Base-by-base conservation (phyloP, 1,284 basidiomycete genomes). In the Irpex sp. region DNA sequence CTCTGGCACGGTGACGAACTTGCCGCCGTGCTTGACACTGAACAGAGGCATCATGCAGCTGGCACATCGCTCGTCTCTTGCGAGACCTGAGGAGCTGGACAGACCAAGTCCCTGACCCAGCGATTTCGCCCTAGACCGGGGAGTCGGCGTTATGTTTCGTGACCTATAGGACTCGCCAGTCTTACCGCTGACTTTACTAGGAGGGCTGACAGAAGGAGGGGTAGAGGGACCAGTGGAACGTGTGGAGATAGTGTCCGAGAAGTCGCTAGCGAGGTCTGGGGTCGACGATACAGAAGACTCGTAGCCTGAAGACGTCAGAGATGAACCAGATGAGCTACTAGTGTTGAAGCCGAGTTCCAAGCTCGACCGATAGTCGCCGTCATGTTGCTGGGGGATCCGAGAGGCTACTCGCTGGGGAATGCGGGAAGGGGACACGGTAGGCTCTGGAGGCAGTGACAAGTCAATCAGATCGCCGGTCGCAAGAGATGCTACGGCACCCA, bases 1-100 rank as follows among this genome's bases (percentile, higher is more conserved):
- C 63, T 81, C 82, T 6, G 89, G 88, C 43, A 91, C 83, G 2
- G 87, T 89, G 33, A 92, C 83, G 72, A 86, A 92, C 62, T 79
- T 80, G 43, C 85, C 83, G 6, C 80, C 80, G 62, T 81, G 79
- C 37, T 78, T 79, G 4, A 80, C 76, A 46, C 79, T 81, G 69
- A 90, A 88, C 53, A 93, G 76, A 5, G 81, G 77, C 19, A 79
- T 77, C 11, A 75, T 75, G 67, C 90, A 93, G 67, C 82, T 84
- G 26, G 80, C 80, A 66, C 90, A 84, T 9, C 69, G 72, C 19
- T 74, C 68, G 50, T 74, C 70, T 5, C 68, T 58, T 0, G 70
- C 67, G 2, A 74, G 69, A 1, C 68, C 59, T n/a, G 73, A 67
- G 36, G 73, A 67, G 36, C 69, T 64, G 17, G 66, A 64, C n/a